Base-by-base conservation (phyloP, 2,329 filamentous ascomycete genomes). In the Aspergillus fructus region DNA sequence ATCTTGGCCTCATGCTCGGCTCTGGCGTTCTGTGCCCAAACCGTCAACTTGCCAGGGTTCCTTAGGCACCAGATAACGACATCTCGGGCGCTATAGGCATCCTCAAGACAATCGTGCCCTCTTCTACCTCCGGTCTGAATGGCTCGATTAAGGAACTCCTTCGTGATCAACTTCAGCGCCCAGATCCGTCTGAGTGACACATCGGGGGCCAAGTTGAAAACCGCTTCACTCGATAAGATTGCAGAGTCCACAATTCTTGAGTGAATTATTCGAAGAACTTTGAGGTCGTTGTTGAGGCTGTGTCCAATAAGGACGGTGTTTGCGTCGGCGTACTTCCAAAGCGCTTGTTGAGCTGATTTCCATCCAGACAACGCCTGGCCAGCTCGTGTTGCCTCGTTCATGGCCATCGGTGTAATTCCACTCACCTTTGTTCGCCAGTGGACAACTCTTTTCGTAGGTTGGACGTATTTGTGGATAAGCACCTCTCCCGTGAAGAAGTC, bases 281-380 rank as follows among this genome's bases (percentile, higher is more conserved):
- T 65, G 0, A 84, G 66, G 56, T 83, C 81, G 51, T 79, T 64
- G 6, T 77, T 57, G 4, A 83, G 65, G 3, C 76, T 66, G 50
- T 84, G 81, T 1, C 81, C 81, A 8, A 83, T 64, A 7, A 83
- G 63, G 2, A 83, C 71, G 0, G 81, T 83, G 7, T 76, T 54
- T 0, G 59, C 56, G 58, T 81, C 77, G 34, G 79, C 73, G 54
- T 73, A 68, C 19, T 70, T 62, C 69, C 77, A 80, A 5, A 84
- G 65, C 45, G 66, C 67, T 3, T 62, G 55, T 2, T 81, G 76
- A 2, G 80, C 81, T 3, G 64, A 73, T 27, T 69, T 51, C 77
- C 79, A 81, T 1, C 78, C 76, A 1, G 59, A 9, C 3, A 83
- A 60, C 2, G 69, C 68, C 17, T 69, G 54, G 1, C 72, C 72